Conservation (phyloP, 139 green algal genomes). For the Asterochloris sp. region DNA sequence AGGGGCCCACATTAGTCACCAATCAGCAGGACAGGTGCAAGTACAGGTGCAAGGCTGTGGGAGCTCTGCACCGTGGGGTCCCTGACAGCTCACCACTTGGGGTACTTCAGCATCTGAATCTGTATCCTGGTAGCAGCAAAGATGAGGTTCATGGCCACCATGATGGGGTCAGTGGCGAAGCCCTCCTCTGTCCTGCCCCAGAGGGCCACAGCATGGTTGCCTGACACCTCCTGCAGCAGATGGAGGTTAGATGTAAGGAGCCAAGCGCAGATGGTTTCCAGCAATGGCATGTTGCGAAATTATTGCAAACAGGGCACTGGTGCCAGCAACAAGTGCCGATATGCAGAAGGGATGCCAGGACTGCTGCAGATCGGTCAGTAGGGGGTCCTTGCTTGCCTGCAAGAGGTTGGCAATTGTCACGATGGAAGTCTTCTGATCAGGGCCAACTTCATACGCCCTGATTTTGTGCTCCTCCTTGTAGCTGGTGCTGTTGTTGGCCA, state of each 20-base stretch:
- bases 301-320: not conserved
- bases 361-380: not conserved
- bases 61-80: too few species aligned
- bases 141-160: constrained; percentile 67
- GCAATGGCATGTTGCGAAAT: too few species aligned
- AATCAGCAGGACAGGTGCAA: too few species aligned
- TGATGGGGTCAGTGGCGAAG: constrained; percentile 74
- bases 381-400: constrained; percentile 44
- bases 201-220: constrained; percentile 85
- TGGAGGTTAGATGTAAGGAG: not conserved
- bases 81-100: constrained; percentile 69
- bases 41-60: too few species aligned
- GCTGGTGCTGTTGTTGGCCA: constrained; percentile 8
- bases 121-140: constrained; percentile 91
- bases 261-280: not conserved
- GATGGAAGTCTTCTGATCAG: constrained; percentile 71
- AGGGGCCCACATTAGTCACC: too few species aligned
- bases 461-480: constrained; percentile 66
- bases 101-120: constrained; percentile 87
- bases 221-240: constrained; percentile 67
- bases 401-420: constrained; percentile 83
- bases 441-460: constrained; percentile 74
- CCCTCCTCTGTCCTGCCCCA: constrained; percentile 79
- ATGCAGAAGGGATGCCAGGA: not conserved
- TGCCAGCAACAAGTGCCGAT: not conserved